Evolutionary conservation across 2,329 filamentous ascomycete species (phyloP).

Genomic region (Xylariaceae sp.): DNA sequence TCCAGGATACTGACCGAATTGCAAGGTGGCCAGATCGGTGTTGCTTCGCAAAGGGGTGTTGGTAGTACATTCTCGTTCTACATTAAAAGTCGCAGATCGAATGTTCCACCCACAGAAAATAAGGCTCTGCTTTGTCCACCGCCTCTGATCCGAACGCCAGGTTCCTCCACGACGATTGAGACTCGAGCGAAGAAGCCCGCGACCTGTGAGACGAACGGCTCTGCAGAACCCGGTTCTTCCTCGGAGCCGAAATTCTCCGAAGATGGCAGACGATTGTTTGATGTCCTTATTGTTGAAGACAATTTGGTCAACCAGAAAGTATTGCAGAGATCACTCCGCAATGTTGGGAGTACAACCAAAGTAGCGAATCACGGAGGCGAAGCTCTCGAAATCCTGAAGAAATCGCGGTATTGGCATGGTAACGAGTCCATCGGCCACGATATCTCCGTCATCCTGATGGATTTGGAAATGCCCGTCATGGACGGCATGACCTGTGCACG

Average conservation of each 20-base stretch:
- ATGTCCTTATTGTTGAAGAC: slow-evolving; percentile 62
- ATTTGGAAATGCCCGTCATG: slow-evolving; percentile 81
- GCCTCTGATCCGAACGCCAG: slow-evolving; percentile 30
- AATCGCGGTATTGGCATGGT: slow-evolving; percentile 52
- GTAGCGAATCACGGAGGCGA: slow-evolving; percentile 62
- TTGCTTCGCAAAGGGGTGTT: slow-evolving; percentile 59
- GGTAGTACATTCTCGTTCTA: slow-evolving; percentile 76
- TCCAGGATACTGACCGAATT: slow-evolving; percentile 69
- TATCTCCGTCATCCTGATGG: slow-evolving; percentile 69
- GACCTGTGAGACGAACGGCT: slow-evolving; percentile 12
- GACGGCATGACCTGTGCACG: slow-evolving; percentile 70
- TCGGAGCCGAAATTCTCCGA: slow-evolving; percentile 27
- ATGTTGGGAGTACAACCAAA: slow-evolving; percentile 54
- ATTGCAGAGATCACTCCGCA: slow-evolving; percentile 55
- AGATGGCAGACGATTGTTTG: slow-evolving; percentile 38
- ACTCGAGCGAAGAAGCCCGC: slow-evolving; percentile 25
- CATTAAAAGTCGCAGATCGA: slow-evolving; percentile 59
- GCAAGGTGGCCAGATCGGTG: slow-evolving; percentile 73
- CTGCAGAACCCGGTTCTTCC: slow-evolving; percentile 8
- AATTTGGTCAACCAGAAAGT: slow-evolving; percentile 64
- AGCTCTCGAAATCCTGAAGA: slow-evolving; percentile 52
- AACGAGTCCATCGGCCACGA: slow-evolving; percentile 44
- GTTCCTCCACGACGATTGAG: slow-evolving; percentile 33
- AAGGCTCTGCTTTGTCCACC: slow-evolving; percentile 32
- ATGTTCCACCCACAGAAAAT: slow-evolving; percentile 35